These are phyloP conservation scores for Fusarium sp. DNA, from an alignment of 2,329 filamentous ascomycete species.

Conservation along the genomic window DNA sequence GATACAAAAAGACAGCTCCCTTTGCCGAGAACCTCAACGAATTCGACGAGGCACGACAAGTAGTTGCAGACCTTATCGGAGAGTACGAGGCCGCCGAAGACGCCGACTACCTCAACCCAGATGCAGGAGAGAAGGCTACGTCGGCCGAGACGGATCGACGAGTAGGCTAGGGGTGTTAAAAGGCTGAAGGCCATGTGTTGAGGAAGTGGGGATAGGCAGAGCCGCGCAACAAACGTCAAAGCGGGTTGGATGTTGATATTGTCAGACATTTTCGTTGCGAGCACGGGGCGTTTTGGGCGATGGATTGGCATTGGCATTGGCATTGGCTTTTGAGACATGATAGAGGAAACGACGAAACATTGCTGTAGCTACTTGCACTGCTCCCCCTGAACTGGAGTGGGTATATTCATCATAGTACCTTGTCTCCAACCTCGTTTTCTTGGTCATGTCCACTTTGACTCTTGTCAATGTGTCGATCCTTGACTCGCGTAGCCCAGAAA, in stretches of 20 bases:
- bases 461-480: conserved; percentile 10
- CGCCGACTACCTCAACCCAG: conserved; percentile 87
- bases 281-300: conserved; percentile 35
- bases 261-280: conserved; percentile 18
- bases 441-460: conserved; percentile 2
- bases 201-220: conserved; percentile 5
- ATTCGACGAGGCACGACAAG: conserved; percentile 93
- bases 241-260: conserved; percentile 23
- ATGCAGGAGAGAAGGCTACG: conserved; percentile 64
- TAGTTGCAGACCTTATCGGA: conserved; percentile 88
- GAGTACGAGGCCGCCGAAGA: conserved; percentile 97
- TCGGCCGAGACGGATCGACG: conserved; percentile 67
- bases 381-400: background rate
- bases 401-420: conserved; percentile 1
- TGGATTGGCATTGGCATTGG: conserved; percentile 17
- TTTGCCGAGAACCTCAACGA: conserved; percentile 93
- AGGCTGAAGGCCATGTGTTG: background rate
- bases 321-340: conserved; percentile 7
- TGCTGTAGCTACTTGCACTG: background rate
- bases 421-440: background rate
- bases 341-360: background rate
- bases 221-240: conserved; percentile 17
- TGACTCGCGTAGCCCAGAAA: conserved; percentile 15
- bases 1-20: conserved; percentile 94
- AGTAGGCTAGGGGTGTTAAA: conserved; percentile 48